phyloP scores from a whole-genome alignment of 2,329 filamentous ascomycete genomes.

The Nemania abortiva region DNA sequence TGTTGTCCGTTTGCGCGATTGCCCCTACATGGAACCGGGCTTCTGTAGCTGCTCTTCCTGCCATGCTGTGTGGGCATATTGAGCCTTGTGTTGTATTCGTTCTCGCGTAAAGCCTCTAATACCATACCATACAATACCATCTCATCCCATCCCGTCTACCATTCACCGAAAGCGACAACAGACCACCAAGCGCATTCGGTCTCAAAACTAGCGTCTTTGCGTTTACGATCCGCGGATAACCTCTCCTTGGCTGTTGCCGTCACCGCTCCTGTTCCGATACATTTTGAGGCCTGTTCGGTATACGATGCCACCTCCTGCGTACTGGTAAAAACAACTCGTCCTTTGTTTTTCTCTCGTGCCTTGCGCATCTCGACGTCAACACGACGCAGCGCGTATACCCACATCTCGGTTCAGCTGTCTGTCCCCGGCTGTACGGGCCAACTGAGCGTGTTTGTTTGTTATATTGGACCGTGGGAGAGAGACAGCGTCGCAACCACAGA shows the following conservation, averaged over 20 bases:
- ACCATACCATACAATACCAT: no score
- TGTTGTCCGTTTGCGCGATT: conserved; percentile 13
- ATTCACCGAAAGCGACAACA: not conserved
- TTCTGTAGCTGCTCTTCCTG: not conserved
- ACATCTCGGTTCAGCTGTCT: not conserved
- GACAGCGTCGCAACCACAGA: conserved; percentile 1
- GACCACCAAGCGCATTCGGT: not conserved
- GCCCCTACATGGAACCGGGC: not conserved
- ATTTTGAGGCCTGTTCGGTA: conserved; percentile 22
- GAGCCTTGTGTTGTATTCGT: not conserved
- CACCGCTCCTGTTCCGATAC: not conserved
- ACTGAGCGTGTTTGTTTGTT: not conserved
- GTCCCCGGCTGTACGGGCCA: conserved; percentile 1
- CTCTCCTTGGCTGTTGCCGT: not conserved
- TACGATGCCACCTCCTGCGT: conserved; percentile 24
- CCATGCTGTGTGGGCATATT: conserved; percentile 11
- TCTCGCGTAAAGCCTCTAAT: not conserved
- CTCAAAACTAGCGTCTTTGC: not conserved
- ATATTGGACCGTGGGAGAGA: not conserved
- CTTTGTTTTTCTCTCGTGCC: not conserved
- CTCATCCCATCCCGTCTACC: no score
- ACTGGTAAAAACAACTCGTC: conserved; percentile 19
- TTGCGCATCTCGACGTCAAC: conserved; percentile 14
- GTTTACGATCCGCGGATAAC: not conserved
- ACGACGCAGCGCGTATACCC: not conserved